These are phyloP conservation scores for Podospora bellae-mahoneyi DNA, from an alignment of 495 filamentous ascomycete genomes.

Conservation along the genomic window DNA sequence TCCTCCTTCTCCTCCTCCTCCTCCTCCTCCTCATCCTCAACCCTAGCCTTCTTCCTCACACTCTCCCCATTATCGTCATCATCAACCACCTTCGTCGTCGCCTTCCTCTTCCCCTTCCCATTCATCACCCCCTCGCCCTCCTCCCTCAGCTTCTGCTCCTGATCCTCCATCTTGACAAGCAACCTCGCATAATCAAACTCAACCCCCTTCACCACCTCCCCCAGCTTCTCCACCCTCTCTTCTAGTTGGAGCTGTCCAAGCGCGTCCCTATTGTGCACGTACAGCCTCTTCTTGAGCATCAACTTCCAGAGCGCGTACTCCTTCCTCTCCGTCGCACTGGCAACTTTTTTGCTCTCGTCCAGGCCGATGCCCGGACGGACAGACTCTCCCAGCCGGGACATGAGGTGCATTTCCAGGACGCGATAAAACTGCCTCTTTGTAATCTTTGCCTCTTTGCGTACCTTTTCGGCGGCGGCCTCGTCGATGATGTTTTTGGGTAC, in stretches of 20 bases:
- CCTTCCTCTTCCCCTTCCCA: neutral
- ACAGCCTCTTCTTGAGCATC: constrained; percentile 76
- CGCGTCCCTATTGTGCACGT: constrained; percentile 69
- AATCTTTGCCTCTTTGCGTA: constrained; percentile 71
- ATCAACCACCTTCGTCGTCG: neutral
- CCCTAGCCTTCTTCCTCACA: constrained; percentile 37
- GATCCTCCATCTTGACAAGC: constrained; percentile 43
- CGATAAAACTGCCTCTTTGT: constrained; percentile 82
- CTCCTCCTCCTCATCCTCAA: constrained; percentile 25
- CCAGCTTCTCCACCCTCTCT: constrained; percentile 78
- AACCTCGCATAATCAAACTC: constrained; percentile 77
- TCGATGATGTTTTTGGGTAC: constrained; percentile 64
- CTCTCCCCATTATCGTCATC: neutral
- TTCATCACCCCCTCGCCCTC: neutral
- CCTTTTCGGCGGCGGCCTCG: constrained; percentile 50
- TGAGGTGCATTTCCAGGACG: constrained; percentile 83
- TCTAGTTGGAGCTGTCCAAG: constrained; percentile 72
- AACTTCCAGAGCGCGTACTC: constrained; percentile 78
- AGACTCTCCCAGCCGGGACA: constrained; percentile 63
- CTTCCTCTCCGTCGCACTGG: constrained; percentile 39
- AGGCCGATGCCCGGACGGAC: constrained; percentile 50
- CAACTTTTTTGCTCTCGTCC: constrained; percentile 13
- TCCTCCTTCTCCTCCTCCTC: constrained; percentile 3
- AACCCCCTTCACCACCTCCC: constrained; percentile 71
- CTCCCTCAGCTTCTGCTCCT: constrained; percentile 16